Conservation (phyloP, 805 yeast genomes). For the Kodamaea leandrae region DNA sequence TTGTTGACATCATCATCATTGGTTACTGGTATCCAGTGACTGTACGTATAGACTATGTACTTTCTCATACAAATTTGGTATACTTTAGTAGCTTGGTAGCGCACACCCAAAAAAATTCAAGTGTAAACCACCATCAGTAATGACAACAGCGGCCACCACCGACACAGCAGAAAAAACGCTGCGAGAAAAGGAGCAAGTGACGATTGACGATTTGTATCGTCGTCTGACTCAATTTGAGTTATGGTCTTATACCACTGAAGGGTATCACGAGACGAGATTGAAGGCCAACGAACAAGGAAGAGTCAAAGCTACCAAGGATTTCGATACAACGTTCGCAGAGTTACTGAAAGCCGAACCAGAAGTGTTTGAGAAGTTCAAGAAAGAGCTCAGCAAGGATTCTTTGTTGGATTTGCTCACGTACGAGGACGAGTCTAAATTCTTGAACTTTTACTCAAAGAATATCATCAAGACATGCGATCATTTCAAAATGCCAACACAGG, state of each 20-base stretch:
- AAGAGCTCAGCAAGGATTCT: constrained; percentile 29
- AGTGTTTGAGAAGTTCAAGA: constrained; percentile 27
- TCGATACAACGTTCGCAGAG: constrained; percentile 22
- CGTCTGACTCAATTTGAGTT: constrained; percentile 77
- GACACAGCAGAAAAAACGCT: constrained; percentile 2
- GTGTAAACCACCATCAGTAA: neutral
- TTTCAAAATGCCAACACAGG: constrained; percentile 85
- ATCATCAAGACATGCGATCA: constrained; percentile 67
- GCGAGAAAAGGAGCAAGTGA: constrained; percentile 23
- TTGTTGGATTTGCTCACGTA: constrained; percentile 47
- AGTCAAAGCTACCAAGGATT: constrained; percentile 29
- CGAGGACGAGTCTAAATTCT: constrained; percentile 69
- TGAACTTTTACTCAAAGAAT: constrained; percentile 70
- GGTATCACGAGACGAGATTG: constrained; percentile 48
- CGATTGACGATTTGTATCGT: constrained; percentile 86
- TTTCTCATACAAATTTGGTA: constrained; percentile 2
- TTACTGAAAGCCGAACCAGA: constrained; percentile 24
- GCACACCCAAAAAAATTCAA: neutral
- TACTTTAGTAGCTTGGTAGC: constrained; percentile 4
- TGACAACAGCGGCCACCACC: neutral
- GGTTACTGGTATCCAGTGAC: constrained; percentile 1
- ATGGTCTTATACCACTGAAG: constrained; percentile 78
- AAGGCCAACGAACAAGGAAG: constrained; percentile 57
- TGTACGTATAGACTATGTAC: constrained; percentile 3
- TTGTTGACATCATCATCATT: neutral